phyloP scores from a whole-genome alignment of 257 asterid species.

The Leptodermis oblonga region DNA sequence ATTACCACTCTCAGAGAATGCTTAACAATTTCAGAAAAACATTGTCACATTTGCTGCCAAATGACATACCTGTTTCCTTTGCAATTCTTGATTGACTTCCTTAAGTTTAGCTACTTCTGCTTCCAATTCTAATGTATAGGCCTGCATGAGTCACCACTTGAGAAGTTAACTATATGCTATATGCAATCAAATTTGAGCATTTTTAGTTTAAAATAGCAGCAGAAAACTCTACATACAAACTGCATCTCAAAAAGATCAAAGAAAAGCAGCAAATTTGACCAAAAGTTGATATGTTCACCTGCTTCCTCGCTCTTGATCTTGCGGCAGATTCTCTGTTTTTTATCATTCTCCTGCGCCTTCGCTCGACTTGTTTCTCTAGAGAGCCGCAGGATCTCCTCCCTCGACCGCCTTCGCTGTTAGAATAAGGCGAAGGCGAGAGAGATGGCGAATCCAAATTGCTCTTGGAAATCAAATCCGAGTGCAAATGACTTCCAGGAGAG shows the following conservation, averaged over 20 bases:
- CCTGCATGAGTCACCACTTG: conserved; percentile 37
- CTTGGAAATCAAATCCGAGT: conserved; percentile 40
- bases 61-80: conserved; percentile 61
- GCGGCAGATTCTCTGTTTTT: conserved; percentile 56
- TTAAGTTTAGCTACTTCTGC: conserved; percentile 82
- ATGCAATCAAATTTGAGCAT: background rate
- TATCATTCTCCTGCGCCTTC: conserved; percentile 51
- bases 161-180: background rate
- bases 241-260: background rate
- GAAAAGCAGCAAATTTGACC: background rate
- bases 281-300: conserved; percentile 46
- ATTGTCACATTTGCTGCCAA: conserved; percentile 12
- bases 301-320: conserved; percentile 61
- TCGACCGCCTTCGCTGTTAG: conserved; percentile 48
- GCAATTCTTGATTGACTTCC: conserved; percentile 67
- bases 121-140: conserved; percentile 88
- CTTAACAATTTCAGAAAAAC: background rate
- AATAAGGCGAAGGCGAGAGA: conserved; percentile 62
- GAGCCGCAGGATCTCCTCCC: conserved; percentile 38
- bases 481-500: conserved; percentile 56
- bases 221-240: background rate
- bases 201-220: too few species aligned
- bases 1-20: background rate
- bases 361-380: conserved; percentile 48
- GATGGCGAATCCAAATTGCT: conserved; percentile 49